Evolutionary conservation across 768 basidiomycete species (phyloP), one percentile per base, ranked within the genome.

Genomic region (Pleurotus citrinopileatus): DNA sequence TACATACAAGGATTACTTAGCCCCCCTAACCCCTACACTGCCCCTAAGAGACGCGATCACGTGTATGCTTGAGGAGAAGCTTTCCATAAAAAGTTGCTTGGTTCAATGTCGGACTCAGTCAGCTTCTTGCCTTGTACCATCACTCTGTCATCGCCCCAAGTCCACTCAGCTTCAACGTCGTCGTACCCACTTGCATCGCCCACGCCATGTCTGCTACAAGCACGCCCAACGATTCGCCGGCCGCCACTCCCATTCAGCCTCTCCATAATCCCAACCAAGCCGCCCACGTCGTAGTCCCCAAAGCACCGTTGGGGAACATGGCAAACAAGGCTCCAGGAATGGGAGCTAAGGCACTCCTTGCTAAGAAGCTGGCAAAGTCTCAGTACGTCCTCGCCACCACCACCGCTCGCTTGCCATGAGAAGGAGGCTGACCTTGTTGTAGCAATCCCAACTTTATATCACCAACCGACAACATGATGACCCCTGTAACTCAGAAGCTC

Each of bases 401-500:
- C 38, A 40, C 19, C 7, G 38, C 13, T 13, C 7, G 38, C 19
- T 22, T 26, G 13, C 5, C 0, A 22, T 48, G 25, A 27, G 12
- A 28, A 10, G 19, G 27, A 51, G 23, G 38, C 19, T 57, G 17
- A 55, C 47, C 29, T 45, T 27, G 28, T 43, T 52, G 26, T 66
- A 94, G 93, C 67, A 97, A 97, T 68, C 88, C 91, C 19, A 83
- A 83, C 28, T 93, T 83, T 65, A 76, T 95, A 63, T 98, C 96
- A 15, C 96, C 96, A 2, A 97, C 96, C 7, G 96, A 99, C 69
- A 91, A 89, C 66, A 78, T 98, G 70, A 84, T 98, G 79, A 96
- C 94, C 2, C 96, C 96, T 2, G 85, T 84, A 67, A 91, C 94
- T 4, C 89, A 94, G 71, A 98, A 98, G 70, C 80, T 98, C 50